phyloP scores from a whole-genome alignment of 2,329 filamentous ascomycete genomes.

The Aspergillus viridinutans region DNA sequence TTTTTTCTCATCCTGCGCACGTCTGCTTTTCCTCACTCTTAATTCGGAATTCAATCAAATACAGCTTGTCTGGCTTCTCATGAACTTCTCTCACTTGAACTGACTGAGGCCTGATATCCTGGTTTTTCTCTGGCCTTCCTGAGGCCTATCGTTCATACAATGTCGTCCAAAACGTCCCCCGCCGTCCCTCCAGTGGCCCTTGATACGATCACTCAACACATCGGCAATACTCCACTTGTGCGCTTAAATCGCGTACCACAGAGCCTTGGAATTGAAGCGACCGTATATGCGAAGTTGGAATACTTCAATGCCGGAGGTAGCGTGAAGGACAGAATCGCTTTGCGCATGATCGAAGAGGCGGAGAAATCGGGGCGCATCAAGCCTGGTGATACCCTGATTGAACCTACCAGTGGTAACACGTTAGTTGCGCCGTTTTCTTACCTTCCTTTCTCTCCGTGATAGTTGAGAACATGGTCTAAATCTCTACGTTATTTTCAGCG shows the following conservation, averaged over 20 bases:
- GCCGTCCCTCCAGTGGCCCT: slow-evolving; percentile 54
- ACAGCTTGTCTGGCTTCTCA: background rate
- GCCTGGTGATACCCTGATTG: slow-evolving; percentile 93
- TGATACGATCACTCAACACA: slow-evolving; percentile 74
- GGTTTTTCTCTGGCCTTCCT: background rate
- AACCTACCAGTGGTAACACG: slow-evolving; percentile 97
- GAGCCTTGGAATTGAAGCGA: slow-evolving; percentile 81
- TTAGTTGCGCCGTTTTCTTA: slow-evolving; percentile 23
- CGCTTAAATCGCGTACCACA: slow-evolving; percentile 89
- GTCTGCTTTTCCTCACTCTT: background rate
- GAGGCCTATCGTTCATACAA: slow-evolving; percentile 19
- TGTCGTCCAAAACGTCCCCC: slow-evolving; percentile 48
- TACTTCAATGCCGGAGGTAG: slow-evolving; percentile 92
- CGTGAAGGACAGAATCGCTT: slow-evolving; percentile 90
- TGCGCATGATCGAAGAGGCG: slow-evolving; percentile 96
- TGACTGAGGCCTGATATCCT: background rate
- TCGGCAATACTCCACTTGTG: slow-evolving; percentile 94
- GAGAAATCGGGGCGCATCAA: slow-evolving; percentile 90
- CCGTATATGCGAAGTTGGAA: slow-evolving; percentile 87
- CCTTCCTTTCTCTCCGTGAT: background rate
- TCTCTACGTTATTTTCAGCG: slow-evolving; percentile 38
- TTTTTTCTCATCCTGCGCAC: background rate
- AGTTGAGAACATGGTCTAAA: background rate
- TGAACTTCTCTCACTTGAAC: background rate
- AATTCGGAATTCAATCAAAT: background rate